Percentiles rank a stretch among this genome's conserved stretches.
Evolutionary conservation across 2,329 filamentous ascomycete genomes (phyloP).

Genomic region (Grosmannia clavigera): DNA sequence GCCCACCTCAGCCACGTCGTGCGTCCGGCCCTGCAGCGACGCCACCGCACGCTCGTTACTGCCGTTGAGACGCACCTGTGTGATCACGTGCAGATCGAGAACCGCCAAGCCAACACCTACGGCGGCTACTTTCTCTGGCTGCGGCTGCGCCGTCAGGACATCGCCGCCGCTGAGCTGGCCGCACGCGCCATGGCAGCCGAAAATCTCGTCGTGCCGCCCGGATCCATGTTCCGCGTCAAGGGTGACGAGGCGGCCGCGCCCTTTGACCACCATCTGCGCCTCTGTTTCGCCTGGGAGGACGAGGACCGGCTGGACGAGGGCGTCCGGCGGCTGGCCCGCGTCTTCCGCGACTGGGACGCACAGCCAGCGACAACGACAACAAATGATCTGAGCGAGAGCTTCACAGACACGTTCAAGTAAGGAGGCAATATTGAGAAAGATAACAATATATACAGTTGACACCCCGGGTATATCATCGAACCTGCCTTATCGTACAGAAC

Average conservation of each 20-base stretch:
- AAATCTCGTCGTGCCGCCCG: conserved; percentile 55
- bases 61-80: conserved; percentile 47
- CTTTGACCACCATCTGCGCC: conserved; percentile 49
- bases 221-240: conserved; percentile 56
- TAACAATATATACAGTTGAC: neutral
- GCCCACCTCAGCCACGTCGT: conserved; percentile 29
- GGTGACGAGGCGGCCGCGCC: conserved; percentile 38
- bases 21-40: conserved; percentile 32
- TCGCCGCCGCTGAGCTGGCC: conserved; percentile 43
- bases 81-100: conserved; percentile 14
- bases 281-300: conserved; percentile 65
- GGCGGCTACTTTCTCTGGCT: conserved; percentile 87
- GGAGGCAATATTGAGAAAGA: neutral
- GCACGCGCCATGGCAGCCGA: conserved; percentile 46
- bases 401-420: conserved; percentile 6
- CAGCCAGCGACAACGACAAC: conserved; percentile 13
- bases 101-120: conserved; percentile 35
- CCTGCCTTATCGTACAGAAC: neutral
- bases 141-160: conserved; percentile 35
- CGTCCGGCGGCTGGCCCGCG: conserved; percentile 31
- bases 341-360: conserved; percentile 11
- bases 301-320: conserved; percentile 54
- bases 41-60: conserved; percentile 39
- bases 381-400: neutral
- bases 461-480: neutral